Conservation (phyloP, 441 rosid genomes). For the Erodium moschatum region DNA sequence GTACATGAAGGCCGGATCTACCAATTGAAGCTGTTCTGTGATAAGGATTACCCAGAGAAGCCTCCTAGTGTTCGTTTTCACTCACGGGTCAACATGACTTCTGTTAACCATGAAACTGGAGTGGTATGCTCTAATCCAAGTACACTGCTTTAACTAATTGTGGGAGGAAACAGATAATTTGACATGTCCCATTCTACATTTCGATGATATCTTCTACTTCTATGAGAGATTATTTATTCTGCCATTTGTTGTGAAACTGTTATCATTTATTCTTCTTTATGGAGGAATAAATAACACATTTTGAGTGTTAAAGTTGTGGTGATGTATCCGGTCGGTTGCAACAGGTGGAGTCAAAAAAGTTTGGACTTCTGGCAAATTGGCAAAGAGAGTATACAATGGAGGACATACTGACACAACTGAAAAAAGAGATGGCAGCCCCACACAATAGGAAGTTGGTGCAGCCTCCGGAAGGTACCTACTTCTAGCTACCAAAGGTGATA, state of each 20-base stretch:
- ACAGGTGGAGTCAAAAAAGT: slow-evolving; percentile 90
- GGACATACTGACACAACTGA: slow-evolving; percentile 85
- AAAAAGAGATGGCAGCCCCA: slow-evolving; percentile 86
- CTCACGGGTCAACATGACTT: slow-evolving; percentile 85
- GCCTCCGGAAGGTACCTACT: slow-evolving; percentile 97
- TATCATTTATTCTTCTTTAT: background rate
- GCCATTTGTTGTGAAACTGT: background rate
- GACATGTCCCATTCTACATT: no score
- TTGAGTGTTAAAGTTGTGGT: background rate
- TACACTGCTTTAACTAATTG: background rate
- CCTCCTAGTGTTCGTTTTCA: slow-evolving; percentile 92
- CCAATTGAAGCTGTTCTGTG: slow-evolving; percentile 95
- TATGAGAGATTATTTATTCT: background rate
- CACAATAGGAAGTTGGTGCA: slow-evolving; percentile 94
- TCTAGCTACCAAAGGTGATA: slow-evolving; percentile 41
- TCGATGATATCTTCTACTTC: background rate
- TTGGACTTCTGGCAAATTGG: slow-evolving; percentile 82
- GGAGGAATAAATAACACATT: background rate
- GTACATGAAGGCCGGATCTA: slow-evolving; percentile 94
- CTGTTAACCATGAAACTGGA: slow-evolving; percentile 94
- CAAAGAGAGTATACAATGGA: slow-evolving; percentile 95
- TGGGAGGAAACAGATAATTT: no score
- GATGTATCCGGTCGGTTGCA: slow-evolving; percentile 7
- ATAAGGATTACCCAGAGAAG: slow-evolving; percentile 95
- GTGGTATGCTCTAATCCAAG: slow-evolving; percentile 38